Evolutionary conservation across 305 asterid species (phyloP).

Genomic region (Rubia peregrina): DNA sequence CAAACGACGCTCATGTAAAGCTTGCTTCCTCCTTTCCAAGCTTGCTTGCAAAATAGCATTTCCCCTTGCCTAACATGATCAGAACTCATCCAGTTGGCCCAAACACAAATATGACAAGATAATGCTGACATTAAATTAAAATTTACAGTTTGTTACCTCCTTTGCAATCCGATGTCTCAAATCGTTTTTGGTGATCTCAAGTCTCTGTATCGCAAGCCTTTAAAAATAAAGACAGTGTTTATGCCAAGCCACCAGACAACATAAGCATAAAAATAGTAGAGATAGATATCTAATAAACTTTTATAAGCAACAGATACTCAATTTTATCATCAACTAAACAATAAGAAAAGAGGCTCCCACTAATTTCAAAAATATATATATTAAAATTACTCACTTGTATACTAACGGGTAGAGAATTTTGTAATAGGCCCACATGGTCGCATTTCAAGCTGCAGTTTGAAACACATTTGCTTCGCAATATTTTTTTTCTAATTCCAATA

Average conservation of each 20-base stretch:
- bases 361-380: neutral
- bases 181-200: slow-evolving; percentile 88
- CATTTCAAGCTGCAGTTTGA: neutral
- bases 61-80: slow-evolving; percentile 71
- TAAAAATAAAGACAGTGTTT: slow-evolving; percentile 24
- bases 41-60: slow-evolving; percentile 99
- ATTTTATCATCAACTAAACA: neutral
- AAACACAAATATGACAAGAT: slow-evolving; percentile 4
- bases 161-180: slow-evolving; percentile 90
- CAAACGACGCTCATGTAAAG: slow-evolving; percentile 94
- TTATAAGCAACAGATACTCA: neutral
- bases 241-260: slow-evolving; percentile 10
- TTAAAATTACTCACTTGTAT: neutral
- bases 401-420: neutral
- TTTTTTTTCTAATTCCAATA: neutral
- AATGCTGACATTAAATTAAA: neutral
- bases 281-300: too few species aligned
- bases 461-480: neutral
- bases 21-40: slow-evolving; percentile 98
- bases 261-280: neutral
- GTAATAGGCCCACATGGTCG: neutral
- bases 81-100: slow-evolving; percentile 23
- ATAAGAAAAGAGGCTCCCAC: neutral
- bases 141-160: slow-evolving; percentile 52
- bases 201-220: slow-evolving; percentile 97